Conservation (phyloP, 495 filamentous ascomycete genomes). For the Penicillium angulare region DNA sequence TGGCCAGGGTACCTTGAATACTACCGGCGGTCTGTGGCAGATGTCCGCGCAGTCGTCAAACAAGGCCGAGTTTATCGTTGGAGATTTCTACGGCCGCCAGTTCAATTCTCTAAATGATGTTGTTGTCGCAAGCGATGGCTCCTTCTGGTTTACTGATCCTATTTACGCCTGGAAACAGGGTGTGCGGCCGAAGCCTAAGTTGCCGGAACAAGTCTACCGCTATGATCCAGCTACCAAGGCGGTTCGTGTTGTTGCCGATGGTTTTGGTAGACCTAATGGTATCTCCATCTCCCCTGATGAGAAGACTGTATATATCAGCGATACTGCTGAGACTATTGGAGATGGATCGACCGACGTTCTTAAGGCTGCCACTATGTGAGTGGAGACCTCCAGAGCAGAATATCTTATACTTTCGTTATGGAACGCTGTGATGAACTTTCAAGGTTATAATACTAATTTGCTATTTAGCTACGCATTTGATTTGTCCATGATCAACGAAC, state of each 20-base stretch:
- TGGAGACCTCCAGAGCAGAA: not conserved
- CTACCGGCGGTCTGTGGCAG: constrained; percentile 48
- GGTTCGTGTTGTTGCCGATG: constrained; percentile 50
- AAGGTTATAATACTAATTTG: too few species aligned
- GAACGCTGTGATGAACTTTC: not conserved
- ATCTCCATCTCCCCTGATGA: constrained; percentile 48
- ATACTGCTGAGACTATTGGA: constrained; percentile 37
- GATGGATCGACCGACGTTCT: constrained; percentile 19
- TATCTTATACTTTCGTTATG: not conserved
- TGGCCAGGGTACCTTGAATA: constrained; percentile 49
- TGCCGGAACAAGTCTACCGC: constrained; percentile 50
- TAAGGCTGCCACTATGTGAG: constrained; percentile 29
- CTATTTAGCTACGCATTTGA: constrained; percentile 28
- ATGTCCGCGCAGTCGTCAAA: constrained; percentile 33
- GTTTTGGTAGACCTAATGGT: constrained; percentile 48
- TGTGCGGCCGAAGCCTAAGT: constrained; percentile 42
- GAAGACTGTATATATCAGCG: constrained; percentile 49
- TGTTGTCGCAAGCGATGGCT: constrained; percentile 36
- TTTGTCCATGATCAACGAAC: constrained; percentile 14
- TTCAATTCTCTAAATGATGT: constrained; percentile 52
- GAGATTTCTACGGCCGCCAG: constrained; percentile 42
- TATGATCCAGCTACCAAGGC: constrained; percentile 48
- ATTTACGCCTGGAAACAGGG: constrained; percentile 46
- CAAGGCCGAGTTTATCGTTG: constrained; percentile 29
- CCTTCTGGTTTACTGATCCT: constrained; percentile 59